Conservation (phyloP, 2,329 filamentous ascomycete species). For the Scortechinia acanthostroma region DNA sequence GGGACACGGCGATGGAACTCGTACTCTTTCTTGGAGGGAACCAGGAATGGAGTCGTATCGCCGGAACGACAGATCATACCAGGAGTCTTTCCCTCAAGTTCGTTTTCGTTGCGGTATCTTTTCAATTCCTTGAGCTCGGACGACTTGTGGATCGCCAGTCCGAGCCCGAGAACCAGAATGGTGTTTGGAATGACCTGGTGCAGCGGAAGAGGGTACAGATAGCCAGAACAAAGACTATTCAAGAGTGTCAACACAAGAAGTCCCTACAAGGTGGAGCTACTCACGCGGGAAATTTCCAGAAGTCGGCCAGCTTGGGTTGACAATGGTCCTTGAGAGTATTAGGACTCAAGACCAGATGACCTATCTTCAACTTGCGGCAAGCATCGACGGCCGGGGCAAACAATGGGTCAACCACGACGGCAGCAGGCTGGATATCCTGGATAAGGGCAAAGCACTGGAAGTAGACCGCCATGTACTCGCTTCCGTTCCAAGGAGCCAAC, state of each 20-base stretch:
- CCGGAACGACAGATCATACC: too few species aligned
- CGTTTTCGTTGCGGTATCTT: not conserved
- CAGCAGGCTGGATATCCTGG: not conserved
- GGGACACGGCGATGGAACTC: constrained; percentile 8
- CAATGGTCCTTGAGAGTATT: not conserved
- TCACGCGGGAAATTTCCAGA: not conserved
- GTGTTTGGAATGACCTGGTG: constrained; percentile 7
- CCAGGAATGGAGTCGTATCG: not conserved
- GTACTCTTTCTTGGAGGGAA: constrained; percentile 3
- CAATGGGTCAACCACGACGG: not conserved
- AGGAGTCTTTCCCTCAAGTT: not conserved
- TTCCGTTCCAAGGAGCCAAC: not conserved
- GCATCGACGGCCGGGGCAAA: not conserved
- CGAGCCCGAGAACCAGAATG: not conserved
- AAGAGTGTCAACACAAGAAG: not conserved
- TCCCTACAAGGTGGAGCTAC: not conserved
- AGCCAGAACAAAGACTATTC: constrained; percentile 4
- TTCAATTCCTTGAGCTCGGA: not conserved
- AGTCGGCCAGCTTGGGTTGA: not conserved
- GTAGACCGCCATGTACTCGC: not conserved
- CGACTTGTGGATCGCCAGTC: not conserved
- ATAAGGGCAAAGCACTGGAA: not conserved
- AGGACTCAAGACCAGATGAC: not conserved
- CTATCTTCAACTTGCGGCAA: not conserved
- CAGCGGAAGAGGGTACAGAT: constrained; percentile 7